phyloP scores from a whole-genome alignment of 2,329 filamentous ascomycete species.

The Trichoderma oligosporum region DNA sequence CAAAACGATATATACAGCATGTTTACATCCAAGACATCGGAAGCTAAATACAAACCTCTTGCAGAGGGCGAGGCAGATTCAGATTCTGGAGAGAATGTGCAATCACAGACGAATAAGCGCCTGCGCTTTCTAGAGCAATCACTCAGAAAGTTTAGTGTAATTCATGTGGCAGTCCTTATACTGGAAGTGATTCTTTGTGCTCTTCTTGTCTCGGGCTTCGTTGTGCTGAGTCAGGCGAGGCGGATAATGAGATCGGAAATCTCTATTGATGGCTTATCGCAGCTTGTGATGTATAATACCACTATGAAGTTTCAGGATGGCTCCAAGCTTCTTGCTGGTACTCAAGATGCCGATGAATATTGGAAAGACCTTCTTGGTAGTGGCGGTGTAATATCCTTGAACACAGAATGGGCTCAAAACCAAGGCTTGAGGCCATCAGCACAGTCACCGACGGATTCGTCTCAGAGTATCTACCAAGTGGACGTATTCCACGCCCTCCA shows the following conservation, averaged over 20 bases:
- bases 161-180: not conserved
- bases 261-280: not conserved
- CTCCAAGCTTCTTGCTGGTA: not conserved
- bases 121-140: not conserved
- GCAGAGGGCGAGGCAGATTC: not conserved
- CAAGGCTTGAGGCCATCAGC: constrained; percentile 19
- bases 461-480: constrained; percentile 21
- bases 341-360: not conserved
- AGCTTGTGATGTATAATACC: not conserved
- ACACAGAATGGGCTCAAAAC: constrained; percentile 17
- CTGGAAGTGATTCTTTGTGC: not conserved
- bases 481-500: constrained; percentile 22
- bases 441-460: constrained; percentile 19
- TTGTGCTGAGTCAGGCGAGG: not conserved
- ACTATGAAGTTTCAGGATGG: not conserved
- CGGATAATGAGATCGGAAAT: not conserved
- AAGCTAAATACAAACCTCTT: constrained; percentile 8
- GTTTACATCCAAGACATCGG: not conserved
- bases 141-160: not conserved
- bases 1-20: not conserved
- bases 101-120: not conserved
- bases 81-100: not conserved
- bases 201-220: not conserved
- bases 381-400: constrained; percentile 19
- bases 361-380: constrained; percentile 9